Percentiles rank a stretch among this genome's conserved stretches.
Evolutionary conservation across 2,329 filamentous ascomycete genomes (phyloP).

Genomic region (Stagonosporopsis cucurbitacearum): DNA sequence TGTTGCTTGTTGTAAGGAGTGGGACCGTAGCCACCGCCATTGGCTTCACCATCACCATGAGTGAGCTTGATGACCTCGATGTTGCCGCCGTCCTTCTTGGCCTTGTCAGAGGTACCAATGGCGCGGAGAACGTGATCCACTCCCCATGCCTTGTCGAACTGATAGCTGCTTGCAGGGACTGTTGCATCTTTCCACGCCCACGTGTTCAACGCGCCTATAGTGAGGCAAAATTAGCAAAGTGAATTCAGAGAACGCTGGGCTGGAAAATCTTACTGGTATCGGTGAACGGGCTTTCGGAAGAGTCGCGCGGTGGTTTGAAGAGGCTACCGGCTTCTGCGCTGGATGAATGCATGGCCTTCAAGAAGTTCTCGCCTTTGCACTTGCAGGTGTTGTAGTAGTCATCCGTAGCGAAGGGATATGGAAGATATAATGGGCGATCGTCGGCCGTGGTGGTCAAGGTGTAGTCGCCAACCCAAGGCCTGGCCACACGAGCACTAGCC

Average conservation of each 20-base stretch:
- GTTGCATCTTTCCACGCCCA: slow-evolving; percentile 6
- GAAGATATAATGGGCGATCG: background rate
- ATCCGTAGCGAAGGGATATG: background rate
- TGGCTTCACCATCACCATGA: slow-evolving; percentile 4
- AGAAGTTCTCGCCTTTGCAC: slow-evolving; percentile 13
- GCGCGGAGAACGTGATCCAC: slow-evolving; percentile 7
- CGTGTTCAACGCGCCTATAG: background rate
- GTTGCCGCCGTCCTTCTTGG: slow-evolving; percentile 4
- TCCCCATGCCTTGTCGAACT: slow-evolving; percentile 5
- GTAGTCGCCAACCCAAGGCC: background rate
- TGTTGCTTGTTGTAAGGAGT: slow-evolving; percentile 4
- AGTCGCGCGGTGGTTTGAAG: slow-evolving; percentile 2
- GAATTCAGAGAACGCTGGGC: no score
- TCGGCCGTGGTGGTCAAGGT: background rate
- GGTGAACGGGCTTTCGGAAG: slow-evolving; percentile 5
- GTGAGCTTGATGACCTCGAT: background rate
- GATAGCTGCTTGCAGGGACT: background rate
- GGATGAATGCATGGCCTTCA: slow-evolving; percentile 5
- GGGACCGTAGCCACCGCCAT: slow-evolving; percentile 3
- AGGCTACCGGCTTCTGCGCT: slow-evolving; percentile 5
- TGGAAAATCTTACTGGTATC: background rate
- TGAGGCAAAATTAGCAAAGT: no score
- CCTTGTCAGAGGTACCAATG: slow-evolving; percentile 10
- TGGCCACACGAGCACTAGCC: background rate
- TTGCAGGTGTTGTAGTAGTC: slow-evolving; percentile 1